Conservation (phyloP, 2,329 filamentous ascomycete genomes). For the Neonectria ditissima region DNA sequence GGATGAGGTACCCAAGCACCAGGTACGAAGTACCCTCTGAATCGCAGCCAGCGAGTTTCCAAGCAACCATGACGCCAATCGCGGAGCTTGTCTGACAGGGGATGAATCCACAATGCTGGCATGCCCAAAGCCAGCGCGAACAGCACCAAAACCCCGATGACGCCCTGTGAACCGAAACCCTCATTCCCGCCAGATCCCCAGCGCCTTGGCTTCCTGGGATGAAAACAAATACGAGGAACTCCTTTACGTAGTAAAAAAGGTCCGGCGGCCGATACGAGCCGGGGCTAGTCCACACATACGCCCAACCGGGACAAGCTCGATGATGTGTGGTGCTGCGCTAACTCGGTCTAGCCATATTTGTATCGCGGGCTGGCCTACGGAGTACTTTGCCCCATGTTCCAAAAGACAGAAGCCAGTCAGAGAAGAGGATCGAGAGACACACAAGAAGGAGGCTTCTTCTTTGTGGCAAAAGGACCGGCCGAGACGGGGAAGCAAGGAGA, state of each 20-base stretch:
- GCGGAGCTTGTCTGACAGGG: not conserved
- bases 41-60: not conserved
- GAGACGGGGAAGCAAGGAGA: not conserved
- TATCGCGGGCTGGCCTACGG: not conserved
- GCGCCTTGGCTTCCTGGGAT: slow-evolving; percentile 23
- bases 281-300: slow-evolving; percentile 23
- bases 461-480: not conserved
- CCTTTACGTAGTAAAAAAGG: slow-evolving; percentile 25
- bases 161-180: slow-evolving; percentile 4
- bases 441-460: not conserved
- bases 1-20: slow-evolving; percentile 3
- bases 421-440: slow-evolving; percentile 10
- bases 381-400: slow-evolving; percentile 7
- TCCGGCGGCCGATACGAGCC: slow-evolving; percentile 27
- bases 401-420: not conserved
- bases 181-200: slow-evolving; percentile 14
- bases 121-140: no score
- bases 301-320: slow-evolving; percentile 28
- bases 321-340: no score
- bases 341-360: slow-evolving; percentile 9
- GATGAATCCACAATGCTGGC: no score
- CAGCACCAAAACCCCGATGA: no score
- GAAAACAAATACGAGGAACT: slow-evolving; percentile 37
- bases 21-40: slow-evolving; percentile 12
- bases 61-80: not conserved